Evolutionary conservation across 169 alveolate species (phyloP), one percentile per base, ranked within the genome.

Genomic region (Plasmodium adleri): DNA sequence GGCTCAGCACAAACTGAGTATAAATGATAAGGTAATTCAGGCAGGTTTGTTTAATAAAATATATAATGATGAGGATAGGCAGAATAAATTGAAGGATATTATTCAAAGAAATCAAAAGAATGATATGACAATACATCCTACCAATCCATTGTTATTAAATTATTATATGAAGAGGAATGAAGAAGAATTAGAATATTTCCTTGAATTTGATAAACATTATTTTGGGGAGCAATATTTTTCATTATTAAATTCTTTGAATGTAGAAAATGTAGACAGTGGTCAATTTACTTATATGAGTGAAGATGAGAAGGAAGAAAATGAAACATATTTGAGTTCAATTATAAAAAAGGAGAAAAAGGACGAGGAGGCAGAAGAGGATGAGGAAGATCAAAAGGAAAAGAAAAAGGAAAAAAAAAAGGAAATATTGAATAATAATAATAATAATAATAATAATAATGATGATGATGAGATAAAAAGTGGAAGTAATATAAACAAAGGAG

Each of bases 1-100:
- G 74, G 99, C 99, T 22, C 97, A 97, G 52, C 93, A 95, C 52
- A 97, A 97, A 86, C 94, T 94, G 76, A 97, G 94, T 54, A 94
- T 97, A 39, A 98, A 97, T 88, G 97, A 96, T 63, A 97, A 96
- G 87, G 97, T 97, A 56, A 97, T 97, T 68, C 95, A 96, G 59
- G 98, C 98, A 1, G 99, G 99, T 12, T 90, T 96, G 80, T 97
- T 95, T 85, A 97, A 97, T 87, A 80, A 68, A 26, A 80, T 80
- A 24, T 68, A 80, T 49, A 68, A 72, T 58, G 90, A 80, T 54
- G 83, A 80, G 15, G 90, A 80, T 49, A 60, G 90, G n/a, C 66
- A 68, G 63, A 68, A 67, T 12, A 80, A 80, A 72, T 72, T 80
- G 17, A 80, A 80, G 32, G 58, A 68, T 50, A 80, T 80, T 6